phyloP scores from a whole-genome alignment of 352 stramenopile genomes.

The Plasmopara viticola region DNA sequence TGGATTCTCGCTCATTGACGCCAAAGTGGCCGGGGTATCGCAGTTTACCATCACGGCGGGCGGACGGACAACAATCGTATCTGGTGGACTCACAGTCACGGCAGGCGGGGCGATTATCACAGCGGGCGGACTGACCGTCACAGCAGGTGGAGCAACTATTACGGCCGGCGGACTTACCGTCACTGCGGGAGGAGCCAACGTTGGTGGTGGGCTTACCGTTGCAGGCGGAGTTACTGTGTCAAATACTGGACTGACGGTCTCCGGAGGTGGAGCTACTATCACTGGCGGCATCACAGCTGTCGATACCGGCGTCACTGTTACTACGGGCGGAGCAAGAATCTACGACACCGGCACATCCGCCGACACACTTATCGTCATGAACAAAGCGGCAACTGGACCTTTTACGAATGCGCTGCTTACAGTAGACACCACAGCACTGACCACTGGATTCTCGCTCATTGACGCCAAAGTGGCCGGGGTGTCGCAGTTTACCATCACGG shows the following conservation, averaged over 20 bases:
- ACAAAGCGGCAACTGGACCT: neutral
- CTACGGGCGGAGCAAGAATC: slow-evolving; percentile 9
- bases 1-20: slow-evolving; percentile 6
- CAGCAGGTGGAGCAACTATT: slow-evolving; percentile 11
- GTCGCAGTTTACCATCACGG: too few relatives aligned
- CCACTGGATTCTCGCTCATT: too few relatives aligned
- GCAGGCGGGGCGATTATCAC: slow-evolving; percentile 23
- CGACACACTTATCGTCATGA: slow-evolving; percentile 5
- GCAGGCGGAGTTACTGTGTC: neutral
- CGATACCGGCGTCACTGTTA: slow-evolving; percentile 6
- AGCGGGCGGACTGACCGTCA: too few relatives aligned
- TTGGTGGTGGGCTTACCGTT: neutral
- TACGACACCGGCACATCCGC: neutral
- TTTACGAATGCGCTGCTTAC: too few relatives aligned
- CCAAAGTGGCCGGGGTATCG: slow-evolving; percentile 2
- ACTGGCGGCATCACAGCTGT: neutral
- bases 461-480: too few relatives aligned
- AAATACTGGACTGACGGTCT: slow-evolving; percentile 2
- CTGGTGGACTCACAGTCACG: slow-evolving; percentile 11
- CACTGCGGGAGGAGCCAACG: too few relatives aligned
- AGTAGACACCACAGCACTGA: too few relatives aligned
- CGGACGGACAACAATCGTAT: slow-evolving; percentile 31
- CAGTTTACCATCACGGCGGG: slow-evolving; percentile 24
- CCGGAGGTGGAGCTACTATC: slow-evolving; percentile 9
- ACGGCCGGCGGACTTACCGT: neutral